Conservation (phyloP, 2,329 filamentous ascomycete species). For the Pseudocercospora vitis region DNA sequence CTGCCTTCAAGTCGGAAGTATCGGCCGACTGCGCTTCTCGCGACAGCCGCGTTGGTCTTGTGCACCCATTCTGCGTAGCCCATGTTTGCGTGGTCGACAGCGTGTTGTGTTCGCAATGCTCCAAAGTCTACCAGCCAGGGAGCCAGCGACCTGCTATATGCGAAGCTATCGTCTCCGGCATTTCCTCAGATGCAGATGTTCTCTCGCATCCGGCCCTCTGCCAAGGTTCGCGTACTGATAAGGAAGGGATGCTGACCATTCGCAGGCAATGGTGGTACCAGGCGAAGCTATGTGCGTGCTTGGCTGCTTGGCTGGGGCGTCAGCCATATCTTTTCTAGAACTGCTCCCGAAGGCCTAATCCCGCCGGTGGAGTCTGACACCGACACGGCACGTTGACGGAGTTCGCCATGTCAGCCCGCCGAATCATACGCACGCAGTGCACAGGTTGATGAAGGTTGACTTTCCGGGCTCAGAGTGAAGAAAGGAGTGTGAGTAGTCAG, state of each 20-base stretch:
- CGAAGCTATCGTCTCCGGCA: background rate
- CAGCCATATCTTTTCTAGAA: background rate
- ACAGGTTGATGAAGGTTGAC: too few species aligned
- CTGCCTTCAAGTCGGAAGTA: conserved; percentile 81
- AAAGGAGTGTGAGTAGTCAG: too few species aligned
- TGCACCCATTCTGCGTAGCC: conserved; percentile 28
- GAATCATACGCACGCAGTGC: too few species aligned
- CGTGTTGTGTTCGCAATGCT: background rate
- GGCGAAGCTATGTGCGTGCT: background rate
- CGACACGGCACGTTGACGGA: background rate
- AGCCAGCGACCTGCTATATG: background rate
- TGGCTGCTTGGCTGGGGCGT: conserved; percentile 2
- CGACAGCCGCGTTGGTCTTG: conserved; percentile 51
- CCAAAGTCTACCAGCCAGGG: background rate
- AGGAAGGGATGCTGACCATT: background rate
- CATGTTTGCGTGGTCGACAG: conserved; percentile 16
- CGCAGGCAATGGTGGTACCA: background rate
- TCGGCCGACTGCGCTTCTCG: conserved; percentile 63
- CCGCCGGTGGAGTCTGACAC: background rate
- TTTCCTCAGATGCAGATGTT: background rate
- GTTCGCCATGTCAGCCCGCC: too few species aligned
- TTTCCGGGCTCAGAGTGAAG: too few species aligned
- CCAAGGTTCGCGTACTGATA: conserved; percentile 1
- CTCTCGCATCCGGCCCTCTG: background rate
- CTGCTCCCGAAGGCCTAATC: background rate